Evolutionary conservation across 176 grass and related monocot genomes (phyloP), one percentile per base, ranked within the genome.

Genomic region (Oropetium thomaeum): DNA sequence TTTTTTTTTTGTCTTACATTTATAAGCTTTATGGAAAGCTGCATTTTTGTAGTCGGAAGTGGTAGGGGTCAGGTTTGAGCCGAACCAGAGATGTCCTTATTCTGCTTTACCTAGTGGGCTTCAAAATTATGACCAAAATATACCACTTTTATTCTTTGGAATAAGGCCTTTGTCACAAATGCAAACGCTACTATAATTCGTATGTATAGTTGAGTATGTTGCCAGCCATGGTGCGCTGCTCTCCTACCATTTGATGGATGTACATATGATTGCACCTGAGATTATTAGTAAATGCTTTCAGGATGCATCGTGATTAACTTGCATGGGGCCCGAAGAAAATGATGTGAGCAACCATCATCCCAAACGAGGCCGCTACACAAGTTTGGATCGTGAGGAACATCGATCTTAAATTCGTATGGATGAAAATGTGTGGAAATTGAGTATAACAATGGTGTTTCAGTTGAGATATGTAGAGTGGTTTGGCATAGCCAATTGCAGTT

Each of bases 31-130:
- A 39, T 65, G 55, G 68, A 74, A 88, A 75, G 45, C 14, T 7
- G 49, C 57, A 44, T 78, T 68, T 68, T 73, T 8, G 8, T 70
- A 70, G 76, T 75, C 70, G 80, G 17, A 62, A 38, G 68, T 43
- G 62, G 64, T 38, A 49, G 79, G 48, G 62, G 49, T 27, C 65
- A 71, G 65, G 57, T 79, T 60, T 34, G 34, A 64, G 62, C 23
- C 29, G 26, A 74, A 68, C 74, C 52, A 74, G 54, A 79, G 69
- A 1, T 28, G 85, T 75, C 80, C 52, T 14, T 83, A 8, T 57
- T 65, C 22, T 40, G 44, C 81, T 75, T 80, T 84, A 30, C 47
- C 55, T 63, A 84, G 86, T 75, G 75, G 81, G 7, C 31, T 75
- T 83, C 55, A 32, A 32, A 12, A 70, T 59, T 48, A 88, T 74